Evolutionary conservation across 768 basidiomycete genomes (phyloP).

Genomic region (Rhodotorula paludigena): DNA sequence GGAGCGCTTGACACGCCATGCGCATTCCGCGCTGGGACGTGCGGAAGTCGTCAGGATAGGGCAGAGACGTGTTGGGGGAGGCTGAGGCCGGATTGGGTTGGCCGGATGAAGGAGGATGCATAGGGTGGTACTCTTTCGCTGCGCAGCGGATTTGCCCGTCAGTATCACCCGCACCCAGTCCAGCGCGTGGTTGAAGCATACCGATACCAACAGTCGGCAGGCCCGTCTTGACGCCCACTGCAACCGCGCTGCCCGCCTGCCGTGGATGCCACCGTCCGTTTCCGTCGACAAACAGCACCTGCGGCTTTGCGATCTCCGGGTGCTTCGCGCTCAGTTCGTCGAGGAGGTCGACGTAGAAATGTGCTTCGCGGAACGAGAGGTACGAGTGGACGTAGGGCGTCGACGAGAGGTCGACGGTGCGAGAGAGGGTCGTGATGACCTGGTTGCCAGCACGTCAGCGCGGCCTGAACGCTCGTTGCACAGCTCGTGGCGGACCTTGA

Average conservation of each 20-base stretch:
- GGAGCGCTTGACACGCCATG: slow-evolving; percentile 6
- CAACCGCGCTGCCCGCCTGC: slow-evolving; percentile 43
- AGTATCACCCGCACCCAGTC: not conserved
- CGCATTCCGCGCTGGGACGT: slow-evolving; percentile 39
- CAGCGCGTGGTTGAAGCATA: not conserved
- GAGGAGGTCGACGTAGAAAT: slow-evolving; percentile 36
- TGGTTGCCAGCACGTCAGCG: slow-evolving; percentile 8
- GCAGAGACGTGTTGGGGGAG: not conserved
- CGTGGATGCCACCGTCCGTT: slow-evolving; percentile 44
- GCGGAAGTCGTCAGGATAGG: slow-evolving; percentile 12
- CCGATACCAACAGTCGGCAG: slow-evolving; percentile 42
- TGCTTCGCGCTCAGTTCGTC: slow-evolving; percentile 21
- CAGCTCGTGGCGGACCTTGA: slow-evolving; percentile 35
- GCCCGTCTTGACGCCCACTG: slow-evolving; percentile 39
- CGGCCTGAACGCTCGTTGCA: not conserved
- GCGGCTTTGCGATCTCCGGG: slow-evolving; percentile 33
- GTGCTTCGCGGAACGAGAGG: slow-evolving; percentile 44
- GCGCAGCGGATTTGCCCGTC: not conserved
- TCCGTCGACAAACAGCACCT: slow-evolving; percentile 44
- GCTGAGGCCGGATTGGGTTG: too few species aligned
- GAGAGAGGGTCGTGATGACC: slow-evolving; percentile 36
- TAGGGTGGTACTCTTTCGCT: slow-evolving; percentile 41
- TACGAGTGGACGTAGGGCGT: slow-evolving; percentile 45
- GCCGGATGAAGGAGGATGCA: not conserved
- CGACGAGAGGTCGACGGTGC: slow-evolving; percentile 21